Conservation (phyloP, 2,329 filamentous ascomycete species). For the Talaromyces verruculosus region DNA sequence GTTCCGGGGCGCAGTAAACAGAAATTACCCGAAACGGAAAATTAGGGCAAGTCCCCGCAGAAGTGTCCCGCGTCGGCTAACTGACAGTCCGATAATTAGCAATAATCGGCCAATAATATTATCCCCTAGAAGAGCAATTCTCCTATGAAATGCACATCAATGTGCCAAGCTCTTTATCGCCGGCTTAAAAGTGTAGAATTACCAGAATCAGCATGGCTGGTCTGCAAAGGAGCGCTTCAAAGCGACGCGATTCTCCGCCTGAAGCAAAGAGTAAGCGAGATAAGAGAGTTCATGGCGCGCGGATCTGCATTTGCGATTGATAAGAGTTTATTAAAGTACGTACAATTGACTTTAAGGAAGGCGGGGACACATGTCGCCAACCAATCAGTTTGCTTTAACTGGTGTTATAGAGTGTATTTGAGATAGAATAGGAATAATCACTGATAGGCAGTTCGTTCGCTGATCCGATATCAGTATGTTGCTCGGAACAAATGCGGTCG, state of each 20-base stretch:
- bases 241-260: not conserved
- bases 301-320: no score
- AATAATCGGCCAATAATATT: not conserved
- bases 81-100: not conserved
- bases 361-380: no score
- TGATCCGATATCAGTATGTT: no score
- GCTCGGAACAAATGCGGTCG: no score
- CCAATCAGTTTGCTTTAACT: no score
- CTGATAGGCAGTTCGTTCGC: no score
- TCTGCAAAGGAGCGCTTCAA: not conserved
- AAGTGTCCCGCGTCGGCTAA: not conserved
- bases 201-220: not conserved
- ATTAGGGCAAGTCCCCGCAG: not conserved
- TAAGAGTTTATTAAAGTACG: no score
- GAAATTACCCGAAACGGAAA: not conserved
- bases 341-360: no score
- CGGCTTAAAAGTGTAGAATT: not conserved
- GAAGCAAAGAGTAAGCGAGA: no score
- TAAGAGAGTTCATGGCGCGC: no score
- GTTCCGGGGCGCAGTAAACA: not conserved
- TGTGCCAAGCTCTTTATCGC: not conserved
- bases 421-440: no score
- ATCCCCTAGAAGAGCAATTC: not conserved
- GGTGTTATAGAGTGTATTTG: no score
- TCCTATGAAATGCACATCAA: not conserved